phyloP scores from a whole-genome alignment of 2,329 filamentous ascomycete species.

The Cladosporium halotolerans region DNA sequence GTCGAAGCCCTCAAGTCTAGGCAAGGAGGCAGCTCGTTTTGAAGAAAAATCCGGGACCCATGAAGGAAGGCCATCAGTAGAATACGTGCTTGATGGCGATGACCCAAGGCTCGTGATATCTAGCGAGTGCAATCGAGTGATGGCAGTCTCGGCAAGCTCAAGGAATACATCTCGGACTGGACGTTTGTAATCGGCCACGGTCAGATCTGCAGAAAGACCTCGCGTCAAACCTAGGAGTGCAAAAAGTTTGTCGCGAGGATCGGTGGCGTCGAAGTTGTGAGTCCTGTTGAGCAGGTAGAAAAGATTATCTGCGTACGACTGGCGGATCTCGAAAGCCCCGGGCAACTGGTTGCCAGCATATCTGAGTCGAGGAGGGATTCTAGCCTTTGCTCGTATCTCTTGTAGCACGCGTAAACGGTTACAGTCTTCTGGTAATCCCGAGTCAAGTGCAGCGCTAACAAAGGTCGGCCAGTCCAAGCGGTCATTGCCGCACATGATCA shows the following conservation, averaged over 20 bases:
- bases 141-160: background rate
- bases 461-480: background rate
- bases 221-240: background rate
- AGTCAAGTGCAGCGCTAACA: background rate
- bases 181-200: background rate
- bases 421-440: background rate
- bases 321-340: background rate
- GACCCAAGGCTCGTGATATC: background rate
- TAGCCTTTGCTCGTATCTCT: background rate
- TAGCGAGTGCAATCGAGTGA: background rate
- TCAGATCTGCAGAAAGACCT: background rate
- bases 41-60: background rate
- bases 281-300: background rate
- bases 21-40: background rate
- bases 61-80: background rate
- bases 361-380: background rate
- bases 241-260: background rate
- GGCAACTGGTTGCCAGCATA: background rate
- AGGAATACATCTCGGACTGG: background rate
- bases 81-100: background rate
- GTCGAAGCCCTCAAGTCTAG: too few relatives aligned
- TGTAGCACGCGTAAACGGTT: background rate
- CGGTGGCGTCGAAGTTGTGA: background rate
- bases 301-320: background rate
- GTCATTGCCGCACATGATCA: background rate